Evolutionary conservation across 2,329 filamentous ascomycete genomes (phyloP).

Genomic region (Fonsecaea monophora): DNA sequence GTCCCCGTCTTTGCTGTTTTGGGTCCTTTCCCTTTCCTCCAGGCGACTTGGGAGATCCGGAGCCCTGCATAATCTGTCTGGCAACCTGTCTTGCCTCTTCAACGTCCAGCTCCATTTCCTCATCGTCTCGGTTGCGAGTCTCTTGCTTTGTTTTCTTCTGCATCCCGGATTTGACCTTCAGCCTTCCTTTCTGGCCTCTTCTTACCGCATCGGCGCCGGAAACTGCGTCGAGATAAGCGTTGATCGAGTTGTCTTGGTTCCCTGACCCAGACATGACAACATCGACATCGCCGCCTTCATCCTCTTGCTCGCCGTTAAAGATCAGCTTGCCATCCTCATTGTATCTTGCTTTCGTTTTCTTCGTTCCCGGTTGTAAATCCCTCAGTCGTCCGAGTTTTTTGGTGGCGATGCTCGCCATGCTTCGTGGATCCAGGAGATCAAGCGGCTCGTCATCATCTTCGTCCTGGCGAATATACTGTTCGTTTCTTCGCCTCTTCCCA

Average conservation of each 20-base stretch:
- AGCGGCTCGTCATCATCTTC: constrained; percentile 84
- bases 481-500: constrained; percentile 61
- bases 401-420: constrained; percentile 84
- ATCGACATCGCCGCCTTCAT: constrained; percentile 47
- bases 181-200: constrained; percentile 64
- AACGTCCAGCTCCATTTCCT: constrained; percentile 55
- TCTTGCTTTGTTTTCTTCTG: constrained; percentile 45
- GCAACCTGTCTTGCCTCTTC: constrained; percentile 53
- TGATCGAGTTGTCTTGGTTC: constrained; percentile 50
- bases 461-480: constrained; percentile 85
- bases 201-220: constrained; percentile 65
- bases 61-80: constrained; percentile 36
- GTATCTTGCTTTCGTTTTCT: constrained; percentile 51
- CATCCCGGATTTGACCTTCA: constrained; percentile 63
- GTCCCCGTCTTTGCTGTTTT: constrained; percentile 33
- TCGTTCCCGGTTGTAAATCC: constrained; percentile 45
- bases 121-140: constrained; percentile 43
- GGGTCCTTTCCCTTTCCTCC: constrained; percentile 10
- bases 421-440: constrained; percentile 86
- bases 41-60: constrained; percentile 15
- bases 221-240: constrained; percentile 67
- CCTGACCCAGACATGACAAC: constrained; percentile 53
- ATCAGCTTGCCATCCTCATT: constrained; percentile 55
- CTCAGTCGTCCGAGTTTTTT: constrained; percentile 43
- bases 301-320: constrained; percentile 46